A percentile compares a stretch with the other conserved stretches of the same genome.
phyloP scores from a whole-genome alignment of 140 eudicot species.

The Stevia rebaudiana region DNA sequence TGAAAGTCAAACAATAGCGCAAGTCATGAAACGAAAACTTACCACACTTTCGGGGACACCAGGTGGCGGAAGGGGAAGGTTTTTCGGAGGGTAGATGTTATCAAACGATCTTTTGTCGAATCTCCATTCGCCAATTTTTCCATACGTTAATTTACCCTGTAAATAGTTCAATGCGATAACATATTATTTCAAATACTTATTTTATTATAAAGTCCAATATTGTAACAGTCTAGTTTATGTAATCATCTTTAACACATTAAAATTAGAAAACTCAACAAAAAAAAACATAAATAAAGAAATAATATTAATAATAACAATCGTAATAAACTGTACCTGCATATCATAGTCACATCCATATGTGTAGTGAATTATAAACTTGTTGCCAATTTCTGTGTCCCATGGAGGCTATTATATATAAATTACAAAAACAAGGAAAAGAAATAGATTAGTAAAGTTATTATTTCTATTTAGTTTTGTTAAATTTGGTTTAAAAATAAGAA shows the following conservation, averaged over 20 bases:
- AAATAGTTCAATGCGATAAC: slow-evolving; percentile 11
- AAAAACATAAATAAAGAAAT: too few relatives aligned
- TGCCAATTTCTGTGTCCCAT: slow-evolving; percentile 78
- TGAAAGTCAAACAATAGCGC: background rate
- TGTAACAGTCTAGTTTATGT: background rate
- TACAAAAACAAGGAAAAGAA: background rate
- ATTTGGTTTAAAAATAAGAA: background rate
- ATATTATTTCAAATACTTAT: background rate
- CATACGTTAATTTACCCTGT: slow-evolving; percentile 90
- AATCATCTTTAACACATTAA: background rate
- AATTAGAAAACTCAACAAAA: background rate
- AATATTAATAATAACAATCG: background rate
- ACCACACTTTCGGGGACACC: slow-evolving; percentile 99
- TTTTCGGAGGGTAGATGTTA: slow-evolving; percentile 65
- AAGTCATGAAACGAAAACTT: slow-evolving; percentile 31
- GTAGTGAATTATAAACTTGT: slow-evolving; percentile 80
- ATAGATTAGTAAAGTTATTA: slow-evolving; percentile 2
- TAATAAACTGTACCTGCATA: slow-evolving; percentile 49
- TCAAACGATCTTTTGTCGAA: slow-evolving; percentile 94
- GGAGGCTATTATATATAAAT: slow-evolving; percentile 63
- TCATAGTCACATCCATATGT: slow-evolving; percentile 97
- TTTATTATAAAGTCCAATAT: background rate
- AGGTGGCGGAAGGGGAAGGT: slow-evolving; percentile 91
- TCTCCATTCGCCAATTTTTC: slow-evolving; percentile 99
- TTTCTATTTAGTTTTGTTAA: background rate